Evolutionary conservation across 73 alveolate genomes (phyloP), one percentile per base, ranked within the genome.

Genomic region (Symbiodinium pilosum): DNA sequence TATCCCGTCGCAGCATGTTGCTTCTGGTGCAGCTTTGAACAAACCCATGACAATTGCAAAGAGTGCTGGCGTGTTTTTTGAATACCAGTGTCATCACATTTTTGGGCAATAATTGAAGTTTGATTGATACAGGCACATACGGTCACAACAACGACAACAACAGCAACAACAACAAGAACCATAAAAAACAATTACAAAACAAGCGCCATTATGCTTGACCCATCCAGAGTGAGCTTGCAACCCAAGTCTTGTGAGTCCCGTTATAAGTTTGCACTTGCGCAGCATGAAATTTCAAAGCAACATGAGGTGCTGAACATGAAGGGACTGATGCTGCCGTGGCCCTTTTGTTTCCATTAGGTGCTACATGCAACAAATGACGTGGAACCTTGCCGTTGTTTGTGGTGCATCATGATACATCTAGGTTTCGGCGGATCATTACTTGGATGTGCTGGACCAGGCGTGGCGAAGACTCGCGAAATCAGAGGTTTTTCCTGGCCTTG

Each of bases 341-440:
- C 81, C n/a, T n/a, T 64, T 64, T 20, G 81, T 9, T 18, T 0
- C 2, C 41, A 64, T 64, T 14, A 24, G 41, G 38, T 9, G 7
- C 21, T 1, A 47, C 59, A 47, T 47, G 59, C 14, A 6, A 47
- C 59, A 9, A 9, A 14, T 14, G 14, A 47, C 59, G 59, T 47
- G 59, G 14, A 6, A 47, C 14, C 38, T 56, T 16, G 75, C 26
- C 36, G 0, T 34, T 3, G 20, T 9, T 64, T 64, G 81, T 47
- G 59, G 6, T 47, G 81, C 30, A n/a, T 64, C 34, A 3, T 32
- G 16, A 64, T 38, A 5, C 21, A 43, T 18, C 28, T 3, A 87
- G 94, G 94, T 54, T 34, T 56, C 94, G 32, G 84, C 40, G 38
- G 94, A 87, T n/a, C 84, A 36, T 51, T 87, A 87, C 51, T 41